Evolutionary conservation across 371 early-diverging fungal species (phyloP).

Genomic region (Encephalitozoon hellem): DNA sequence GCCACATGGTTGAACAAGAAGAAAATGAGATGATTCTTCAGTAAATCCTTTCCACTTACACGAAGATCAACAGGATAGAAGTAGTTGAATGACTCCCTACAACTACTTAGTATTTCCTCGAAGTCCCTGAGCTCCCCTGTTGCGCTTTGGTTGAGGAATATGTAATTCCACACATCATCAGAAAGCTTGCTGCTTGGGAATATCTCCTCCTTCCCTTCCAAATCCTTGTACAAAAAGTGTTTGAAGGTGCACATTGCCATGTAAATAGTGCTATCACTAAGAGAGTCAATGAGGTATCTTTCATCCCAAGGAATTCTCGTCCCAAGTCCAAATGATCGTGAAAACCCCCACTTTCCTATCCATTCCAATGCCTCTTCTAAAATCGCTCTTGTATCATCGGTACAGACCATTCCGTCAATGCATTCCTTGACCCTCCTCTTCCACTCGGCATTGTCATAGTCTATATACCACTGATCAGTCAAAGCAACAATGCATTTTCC

Average conservation of each 20-base stretch:
- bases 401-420: conserved; percentile 73
- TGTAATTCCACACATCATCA: conserved; percentile 86
- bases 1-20: conserved; percentile 94
- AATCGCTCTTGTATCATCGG: conserved; percentile 74
- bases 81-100: conserved; percentile 68
- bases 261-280: conserved; percentile 98
- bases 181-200: conserved; percentile 74
- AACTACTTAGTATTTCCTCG: conserved; percentile 39
- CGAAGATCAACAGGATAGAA: conserved; percentile 96
- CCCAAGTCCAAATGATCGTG: conserved; percentile 90
- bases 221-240: conserved; percentile 73
- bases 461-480: conserved; percentile 97
- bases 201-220: conserved; percentile 69
- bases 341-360: conserved; percentile 97
- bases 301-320: conserved; percentile 89
- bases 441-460: conserved; percentile 90
- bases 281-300: conserved; percentile 87
- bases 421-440: conserved; percentile 65
- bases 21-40: conserved; percentile 95
- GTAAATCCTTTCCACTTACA: conserved; percentile 92
- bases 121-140: conserved; percentile 67
- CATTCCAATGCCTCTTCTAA: conserved; percentile 80
- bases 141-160: conserved; percentile 66
- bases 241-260: conserved; percentile 99
- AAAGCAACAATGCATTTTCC: conserved; percentile 94